Evolutionary conservation across 176 grass and related monocot genomes (phyloP), one percentile per base, ranked within the genome.

Genomic region (Carex parvula): DNA sequence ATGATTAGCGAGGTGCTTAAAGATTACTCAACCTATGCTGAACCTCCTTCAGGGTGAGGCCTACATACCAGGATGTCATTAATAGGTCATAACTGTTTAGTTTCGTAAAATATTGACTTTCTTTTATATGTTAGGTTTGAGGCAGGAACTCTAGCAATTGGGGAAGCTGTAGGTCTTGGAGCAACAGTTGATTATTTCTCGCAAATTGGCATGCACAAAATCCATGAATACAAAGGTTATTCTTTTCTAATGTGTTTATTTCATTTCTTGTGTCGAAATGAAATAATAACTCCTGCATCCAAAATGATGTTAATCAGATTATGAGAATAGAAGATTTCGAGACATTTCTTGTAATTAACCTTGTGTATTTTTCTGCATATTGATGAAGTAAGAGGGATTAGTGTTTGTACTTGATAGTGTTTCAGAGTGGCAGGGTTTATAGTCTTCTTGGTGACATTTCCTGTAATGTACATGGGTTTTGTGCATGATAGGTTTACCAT

Each of bases 121-220:
- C 70, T 11, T 79, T 60, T 70, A 50, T 3, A 21, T 48, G 8
- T 55, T 62, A 98, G 89, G 86, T 94, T 98, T 84, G 95, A 98
- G 60, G 95, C 95, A 88, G 92, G 91, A 87, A 94, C 95, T 84
- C 92, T 91, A 81, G 92, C 92, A 71, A 98, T 98, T 77, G 92
- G 86, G 46, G 95, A 94, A 91, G 95, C 91, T 68, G 88, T 98
- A 84, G 92, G 91, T 74, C 79, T 98, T 69, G 92, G 89, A 61
- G 89, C 89, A 56, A 89, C 95, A 66, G 88, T 94, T 80, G 92
- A 94, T 86, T 98, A 98, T 88, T 81, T 94, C 42, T 91, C 84
- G 79, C 35, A 86, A 35, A 86, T 93, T 67, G 92, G 91, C 81
- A 94, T 98, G 91, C 84, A 92, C 50, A 88, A 35, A 81, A 98